Base-by-base conservation (phyloP, 345 rosid genomes). In the Eucalyptus erythrocorys region DNA sequence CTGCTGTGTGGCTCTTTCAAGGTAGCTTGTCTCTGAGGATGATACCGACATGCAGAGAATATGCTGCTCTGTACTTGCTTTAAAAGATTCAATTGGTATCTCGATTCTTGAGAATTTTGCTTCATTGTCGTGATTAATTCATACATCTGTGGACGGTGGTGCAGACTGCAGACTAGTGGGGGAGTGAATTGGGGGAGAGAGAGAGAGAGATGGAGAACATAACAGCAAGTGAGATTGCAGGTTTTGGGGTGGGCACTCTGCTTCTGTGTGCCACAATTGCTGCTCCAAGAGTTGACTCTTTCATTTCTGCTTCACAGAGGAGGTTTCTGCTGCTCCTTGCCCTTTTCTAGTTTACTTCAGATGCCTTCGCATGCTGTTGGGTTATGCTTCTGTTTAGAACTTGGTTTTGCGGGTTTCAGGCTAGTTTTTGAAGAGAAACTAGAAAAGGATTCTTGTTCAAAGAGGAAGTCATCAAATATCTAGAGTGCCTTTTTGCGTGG, bases 161-260 rank as follows among this genome's bases (percentile, higher is more conserved):
- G 84, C 84, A 76, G 84, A 76, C 84, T 76, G 84, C 84, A 2
- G 84, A 76, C 84, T 40, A 11, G 47, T 40, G 84, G 84, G 5
- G 84, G 16, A 76, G 47, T 37, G 84, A 76, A 76, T 10, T 76
- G 22, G 48, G 55, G 12, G 80, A 43, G 61, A 7, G 64, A 55
- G 81, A 80, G 48, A 6, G 48, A 34, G 61, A 55, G 49, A 90
- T 90, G 91, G 91, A 90, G 3, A 88, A 90, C 91, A 85, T 90
- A 68, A 90, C 91, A 19, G 91, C 91, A 42, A 90, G 91, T 40
- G 91, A 90, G 57, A 76, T 90, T 5, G 91, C 91, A 11, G 91
- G 91, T 32, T 86, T 90, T 61, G 91, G 91, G 79, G 91, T 90
- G n/a, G 91, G 91, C 43, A 80, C 91, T 26, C 88, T 90, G 86